Conservation (phyloP, 805 yeast genomes). For the Metschnikowia lachancei region DNA sequence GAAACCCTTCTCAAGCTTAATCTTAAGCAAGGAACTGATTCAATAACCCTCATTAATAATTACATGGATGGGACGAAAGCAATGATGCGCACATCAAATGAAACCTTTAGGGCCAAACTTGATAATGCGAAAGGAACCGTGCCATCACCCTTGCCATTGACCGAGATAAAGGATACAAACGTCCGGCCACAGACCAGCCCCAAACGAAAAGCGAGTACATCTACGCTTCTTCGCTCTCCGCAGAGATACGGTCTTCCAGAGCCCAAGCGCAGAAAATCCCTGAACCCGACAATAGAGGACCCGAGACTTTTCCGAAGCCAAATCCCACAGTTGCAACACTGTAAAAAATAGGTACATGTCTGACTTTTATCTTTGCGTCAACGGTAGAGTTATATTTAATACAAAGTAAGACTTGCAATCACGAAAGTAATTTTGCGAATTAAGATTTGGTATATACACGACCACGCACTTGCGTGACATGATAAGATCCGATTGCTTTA, state of each 20-base stretch:
- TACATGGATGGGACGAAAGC: conserved; percentile 1
- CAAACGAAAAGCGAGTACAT: background rate
- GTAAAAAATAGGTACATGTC: background rate
- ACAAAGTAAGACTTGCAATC: background rate
- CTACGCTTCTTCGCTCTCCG: conserved; percentile 1
- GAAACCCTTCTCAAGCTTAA: background rate
- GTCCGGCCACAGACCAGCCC: conserved; percentile 3
- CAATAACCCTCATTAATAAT: background rate
- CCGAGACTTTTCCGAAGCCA: conserved; percentile 10
- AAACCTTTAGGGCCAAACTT: conserved; percentile 3
- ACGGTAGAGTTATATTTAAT: background rate
- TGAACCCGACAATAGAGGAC: conserved; percentile 10
- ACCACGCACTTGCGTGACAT: conserved; percentile 8
- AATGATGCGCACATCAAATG: background rate
- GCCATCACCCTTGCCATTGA: background rate
- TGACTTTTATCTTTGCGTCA: too few relatives aligned
- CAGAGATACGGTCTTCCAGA: conserved; percentile 1
- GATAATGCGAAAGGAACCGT: background rate
- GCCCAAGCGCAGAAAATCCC: conserved; percentile 11
- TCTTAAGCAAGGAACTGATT: background rate
- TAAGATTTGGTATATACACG: conserved; percentile 7
- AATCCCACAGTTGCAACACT: conserved; percentile 15
- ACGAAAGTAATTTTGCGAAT: background rate
- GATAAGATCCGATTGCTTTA: conserved; percentile 7
- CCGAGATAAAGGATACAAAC: conserved; percentile 1